phyloP scores from a whole-genome alignment of 2,329 filamentous ascomycete species.

The Incumbomyces lentus region DNA sequence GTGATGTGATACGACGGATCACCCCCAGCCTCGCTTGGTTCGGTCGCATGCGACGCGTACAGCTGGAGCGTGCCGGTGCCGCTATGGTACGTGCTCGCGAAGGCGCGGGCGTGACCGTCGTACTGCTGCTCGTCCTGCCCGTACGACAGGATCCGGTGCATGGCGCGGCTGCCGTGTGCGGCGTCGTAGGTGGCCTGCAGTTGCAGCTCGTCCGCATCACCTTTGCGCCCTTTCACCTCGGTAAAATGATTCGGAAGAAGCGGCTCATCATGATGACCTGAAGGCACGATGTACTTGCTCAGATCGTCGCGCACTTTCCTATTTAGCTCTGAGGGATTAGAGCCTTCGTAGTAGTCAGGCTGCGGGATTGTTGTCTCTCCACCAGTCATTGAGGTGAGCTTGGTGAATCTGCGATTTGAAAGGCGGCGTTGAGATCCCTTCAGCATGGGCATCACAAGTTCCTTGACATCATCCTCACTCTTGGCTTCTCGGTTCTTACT shows the following conservation, averaged over 20 bases:
- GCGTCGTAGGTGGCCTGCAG: constrained; percentile 11
- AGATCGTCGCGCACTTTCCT: constrained; percentile 14
- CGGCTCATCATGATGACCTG: constrained; percentile 19
- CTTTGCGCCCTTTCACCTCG: constrained; percentile 11
- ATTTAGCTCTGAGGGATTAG: constrained; percentile 6
- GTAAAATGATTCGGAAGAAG: constrained; percentile 15
- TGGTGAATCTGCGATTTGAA: no score
- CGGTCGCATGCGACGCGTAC: constrained; percentile 9
- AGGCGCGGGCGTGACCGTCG: constrained; percentile 31
- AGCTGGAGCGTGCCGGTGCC: constrained; percentile 16
- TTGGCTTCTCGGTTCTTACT: no score
- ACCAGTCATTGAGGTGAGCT: no score
- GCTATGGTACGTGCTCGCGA: constrained; percentile 30
- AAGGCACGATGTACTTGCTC: constrained; percentile 10
- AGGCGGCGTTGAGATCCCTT: no score
- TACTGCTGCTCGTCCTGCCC: constrained; percentile 24
- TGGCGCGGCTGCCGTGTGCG: constrained; percentile 14
- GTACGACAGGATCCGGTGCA: constrained; percentile 16
- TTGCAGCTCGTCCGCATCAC: constrained; percentile 9
- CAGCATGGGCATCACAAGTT: no score
- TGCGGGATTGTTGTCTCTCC: no score
- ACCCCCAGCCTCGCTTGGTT: constrained; percentile 13
- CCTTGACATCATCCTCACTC: no score
- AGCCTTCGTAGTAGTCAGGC: constrained; percentile 12
- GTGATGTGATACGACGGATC: constrained; percentile 33